These are phyloP conservation scores for Yarrowia osloensis DNA, from an alignment of 805 yeast species.

Conservation along the genomic window DNA sequence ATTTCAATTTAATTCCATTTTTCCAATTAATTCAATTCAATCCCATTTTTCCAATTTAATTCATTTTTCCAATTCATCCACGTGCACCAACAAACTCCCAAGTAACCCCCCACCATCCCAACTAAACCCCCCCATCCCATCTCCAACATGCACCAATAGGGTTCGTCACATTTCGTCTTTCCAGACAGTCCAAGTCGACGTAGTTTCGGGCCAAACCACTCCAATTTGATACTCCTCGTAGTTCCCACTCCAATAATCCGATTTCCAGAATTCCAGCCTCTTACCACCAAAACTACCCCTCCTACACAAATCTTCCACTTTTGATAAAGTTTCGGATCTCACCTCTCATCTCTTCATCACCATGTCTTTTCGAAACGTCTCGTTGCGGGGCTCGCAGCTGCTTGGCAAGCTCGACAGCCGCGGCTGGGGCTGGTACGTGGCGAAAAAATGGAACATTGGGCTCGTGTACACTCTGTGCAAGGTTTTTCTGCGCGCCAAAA, in stretches of 20 bases:
- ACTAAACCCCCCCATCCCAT: background rate
- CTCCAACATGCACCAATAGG: background rate
- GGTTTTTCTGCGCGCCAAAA: background rate
- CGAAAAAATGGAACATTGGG: conserved; percentile 28
- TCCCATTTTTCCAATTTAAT: too few species aligned
- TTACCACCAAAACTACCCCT: too few species aligned
- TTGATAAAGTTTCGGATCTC: background rate
- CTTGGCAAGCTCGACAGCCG: conserved; percentile 18
- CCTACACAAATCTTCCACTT: background rate
- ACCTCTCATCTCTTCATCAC: background rate
- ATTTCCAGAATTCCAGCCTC: too few species aligned
- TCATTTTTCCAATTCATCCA: too few species aligned
- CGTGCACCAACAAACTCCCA: too few species aligned
- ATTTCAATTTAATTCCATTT: too few species aligned
- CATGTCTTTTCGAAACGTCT: conserved; percentile 29
- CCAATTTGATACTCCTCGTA: background rate
- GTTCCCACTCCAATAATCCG: too few species aligned
- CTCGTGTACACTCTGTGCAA: conserved; percentile 18
- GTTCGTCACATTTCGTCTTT: background rate
- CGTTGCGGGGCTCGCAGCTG: conserved; percentile 7
- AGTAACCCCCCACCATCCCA: too few species aligned
- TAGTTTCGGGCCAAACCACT: background rate
- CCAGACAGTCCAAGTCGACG: background rate
- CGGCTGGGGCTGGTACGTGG: conserved; percentile 22
- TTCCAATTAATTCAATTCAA: too few species aligned